Conservation (phyloP, 305 asterid species). For the Coffea humblotiana region DNA sequence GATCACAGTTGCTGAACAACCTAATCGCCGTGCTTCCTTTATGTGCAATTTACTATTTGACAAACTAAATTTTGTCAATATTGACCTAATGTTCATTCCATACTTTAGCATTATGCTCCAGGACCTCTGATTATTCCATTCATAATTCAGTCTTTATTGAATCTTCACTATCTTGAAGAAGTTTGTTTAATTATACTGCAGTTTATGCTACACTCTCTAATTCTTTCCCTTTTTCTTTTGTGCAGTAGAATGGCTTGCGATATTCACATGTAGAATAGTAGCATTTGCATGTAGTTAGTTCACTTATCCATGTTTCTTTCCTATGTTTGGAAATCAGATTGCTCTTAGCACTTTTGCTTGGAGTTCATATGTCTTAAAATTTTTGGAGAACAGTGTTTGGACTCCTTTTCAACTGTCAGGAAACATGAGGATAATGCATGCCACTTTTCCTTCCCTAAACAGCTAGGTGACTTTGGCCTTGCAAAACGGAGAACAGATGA, state of each 20-base stretch:
- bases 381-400: background rate
- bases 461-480: constrained; percentile 82
- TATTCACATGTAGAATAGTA: background rate
- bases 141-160: background rate
- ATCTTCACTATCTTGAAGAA: background rate
- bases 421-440: background rate
- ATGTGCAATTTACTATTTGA: background rate
- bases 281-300: background rate
- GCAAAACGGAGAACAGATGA: constrained; percentile 69
- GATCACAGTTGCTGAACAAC: background rate
- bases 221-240: background rate
- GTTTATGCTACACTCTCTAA: background rate
- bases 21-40: background rate
- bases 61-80: no score
- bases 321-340: background rate
- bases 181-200: background rate
- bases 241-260: background rate
- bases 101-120: no score
- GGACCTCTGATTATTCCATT: no score
- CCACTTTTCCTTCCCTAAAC: constrained; percentile 14
- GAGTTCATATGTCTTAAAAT: background rate
- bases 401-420: background rate
- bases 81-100: no score
- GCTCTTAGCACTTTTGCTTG: no score
- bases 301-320: background rate